phyloP scores from a whole-genome alignment of 179 eudicot species.

The Corrigiola litoralis region DNA sequence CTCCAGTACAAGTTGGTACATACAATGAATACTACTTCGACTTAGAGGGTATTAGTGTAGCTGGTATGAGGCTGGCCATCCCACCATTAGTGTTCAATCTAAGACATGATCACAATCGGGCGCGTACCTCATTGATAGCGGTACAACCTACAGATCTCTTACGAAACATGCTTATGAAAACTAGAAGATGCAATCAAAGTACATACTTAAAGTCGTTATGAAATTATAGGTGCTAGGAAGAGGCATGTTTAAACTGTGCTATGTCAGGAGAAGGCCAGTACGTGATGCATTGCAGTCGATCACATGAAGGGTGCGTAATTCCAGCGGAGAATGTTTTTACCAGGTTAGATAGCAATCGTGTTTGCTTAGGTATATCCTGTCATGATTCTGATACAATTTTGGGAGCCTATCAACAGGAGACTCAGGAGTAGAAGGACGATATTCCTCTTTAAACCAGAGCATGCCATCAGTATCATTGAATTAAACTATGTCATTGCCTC shows the following conservation, averaged over 20 bases:
- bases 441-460: conserved; percentile 1
- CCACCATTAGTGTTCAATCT: not conserved
- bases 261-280: not conserved
- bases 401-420: not conserved
- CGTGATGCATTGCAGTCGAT: not conserved
- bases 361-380: not conserved
- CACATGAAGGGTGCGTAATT: not conserved
- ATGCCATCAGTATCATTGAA: not conserved
- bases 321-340: not conserved
- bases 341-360: not conserved
- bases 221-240: not conserved
- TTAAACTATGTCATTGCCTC: not conserved
- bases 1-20: too few species aligned
- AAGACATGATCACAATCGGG: not conserved
- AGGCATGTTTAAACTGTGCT: not conserved
- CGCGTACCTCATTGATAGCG: not conserved
- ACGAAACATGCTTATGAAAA: not conserved
- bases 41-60: not conserved
- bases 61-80: not conserved
- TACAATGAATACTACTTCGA: not conserved
- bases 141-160: not conserved
- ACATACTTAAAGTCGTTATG: not conserved
- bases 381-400: not conserved
- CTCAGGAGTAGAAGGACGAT: not conserved
- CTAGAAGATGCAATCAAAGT: not conserved